Conservation (phyloP, 179 eudicot genomes). For the Heliamphora pulchella region DNA sequence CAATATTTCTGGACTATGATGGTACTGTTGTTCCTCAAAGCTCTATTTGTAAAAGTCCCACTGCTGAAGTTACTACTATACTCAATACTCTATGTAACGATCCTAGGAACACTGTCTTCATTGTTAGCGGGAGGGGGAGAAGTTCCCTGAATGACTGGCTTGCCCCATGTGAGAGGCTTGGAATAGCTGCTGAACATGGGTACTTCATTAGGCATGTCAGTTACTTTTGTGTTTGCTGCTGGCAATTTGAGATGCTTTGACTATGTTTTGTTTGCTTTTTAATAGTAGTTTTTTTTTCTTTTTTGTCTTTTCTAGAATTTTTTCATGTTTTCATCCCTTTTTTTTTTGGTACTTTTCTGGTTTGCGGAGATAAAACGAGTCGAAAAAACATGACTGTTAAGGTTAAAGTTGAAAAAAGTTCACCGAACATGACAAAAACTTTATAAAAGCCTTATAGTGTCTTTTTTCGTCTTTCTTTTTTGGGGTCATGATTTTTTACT, state of each 20-base stretch:
- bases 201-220: constrained; percentile 43
- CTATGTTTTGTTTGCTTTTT: neutral
- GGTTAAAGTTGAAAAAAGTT: too few species aligned
- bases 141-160: constrained; percentile 55
- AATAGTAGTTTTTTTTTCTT: too few species aligned
- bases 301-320: too few species aligned
- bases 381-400: too few species aligned
- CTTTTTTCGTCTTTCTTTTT: too few species aligned
- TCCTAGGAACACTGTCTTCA: constrained; percentile 48
- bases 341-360: too few species aligned
- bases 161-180: constrained; percentile 42
- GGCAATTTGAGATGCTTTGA: neutral
- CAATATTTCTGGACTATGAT: constrained; percentile 77
- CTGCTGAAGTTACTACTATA: constrained; percentile 45
- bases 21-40: constrained; percentile 68
- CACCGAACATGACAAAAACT: too few species aligned
- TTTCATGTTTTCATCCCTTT: too few species aligned
- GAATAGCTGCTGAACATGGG: constrained; percentile 75
- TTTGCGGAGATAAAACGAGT: too few species aligned
- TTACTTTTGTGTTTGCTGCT: too few species aligned
- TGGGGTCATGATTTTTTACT: too few species aligned
- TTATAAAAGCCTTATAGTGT: too few species aligned
- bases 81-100: constrained; percentile 49
- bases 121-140: constrained; percentile 73
- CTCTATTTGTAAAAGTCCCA: constrained; percentile 51